A percentile compares a stretch with the other conserved stretches of the same genome.
Evolutionary conservation across 2,329 filamentous ascomycete species (phyloP).

Genomic region (Xylariaceae sp.): DNA sequence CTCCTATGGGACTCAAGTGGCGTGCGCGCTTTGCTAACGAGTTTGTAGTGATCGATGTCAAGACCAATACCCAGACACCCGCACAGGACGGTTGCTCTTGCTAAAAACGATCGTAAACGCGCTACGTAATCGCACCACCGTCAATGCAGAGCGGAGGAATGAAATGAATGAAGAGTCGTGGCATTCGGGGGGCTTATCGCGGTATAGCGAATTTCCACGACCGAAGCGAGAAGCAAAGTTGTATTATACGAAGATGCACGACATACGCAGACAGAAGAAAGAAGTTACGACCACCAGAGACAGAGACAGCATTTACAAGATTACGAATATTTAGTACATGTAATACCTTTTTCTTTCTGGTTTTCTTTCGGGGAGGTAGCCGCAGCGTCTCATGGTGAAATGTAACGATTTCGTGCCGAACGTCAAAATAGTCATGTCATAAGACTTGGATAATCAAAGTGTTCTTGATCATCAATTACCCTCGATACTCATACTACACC

Average conservation of each 20-base stretch:
- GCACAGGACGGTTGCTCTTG: conserved; percentile 73
- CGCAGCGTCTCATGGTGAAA: background rate
- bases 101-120: conserved; percentile 33
- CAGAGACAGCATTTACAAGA: conserved; percentile 20
- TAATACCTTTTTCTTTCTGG: conserved; percentile 25
- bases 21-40: conserved; percentile 23
- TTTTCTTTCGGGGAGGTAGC: background rate
- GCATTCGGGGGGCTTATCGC: conserved; percentile 7
- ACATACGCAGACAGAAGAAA: background rate
- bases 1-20: background rate
- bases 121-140: conserved; percentile 5
- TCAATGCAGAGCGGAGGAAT: conserved; percentile 6
- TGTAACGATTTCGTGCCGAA: too few species aligned
- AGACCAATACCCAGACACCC: conserved; percentile 69
- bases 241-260: conserved; percentile 6
- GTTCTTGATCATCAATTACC: too few species aligned
- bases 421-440: too few species aligned
- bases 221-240: conserved; percentile 1
- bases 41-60: conserved; percentile 81
- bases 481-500: too few species aligned
- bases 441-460: too few species aligned
- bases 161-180: too few species aligned
- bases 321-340: conserved; percentile 32
- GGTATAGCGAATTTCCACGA: conserved; percentile 31
- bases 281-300: background rate